A percentile compares a stretch with the other conserved stretches of the same genome.
Evolutionary conservation across 345 rosid genomes (phyloP).

Genomic region (Arabidopsis thaliana): TAIR10.1 NC_003075.7:6087501-6088000

Average conservation of each 20-base stretch:
- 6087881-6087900: slow-evolving; percentile 6
- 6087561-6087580: background rate
- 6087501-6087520: slow-evolving; percentile 77
- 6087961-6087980: background rate
- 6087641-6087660: background rate
- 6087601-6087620: background rate
- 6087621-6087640: background rate
- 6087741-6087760: slow-evolving; percentile 76
- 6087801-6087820: slow-evolving; percentile 27
- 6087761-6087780: slow-evolving; percentile 59
- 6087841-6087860: slow-evolving; percentile 11
- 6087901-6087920: slow-evolving; percentile 6
- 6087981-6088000: background rate
- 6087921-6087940: slow-evolving; percentile 19
- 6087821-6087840: slow-evolving; percentile 22
- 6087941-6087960: slow-evolving; percentile 25
- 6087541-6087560: slow-evolving; percentile 51
- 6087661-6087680: background rate
- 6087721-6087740: slow-evolving; percentile 80
- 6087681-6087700: background rate
- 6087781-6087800: slow-evolving; percentile 45
- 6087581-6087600: background rate
- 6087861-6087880: slow-evolving; percentile 6
- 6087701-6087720: slow-evolving; percentile 62
- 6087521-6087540: slow-evolving; percentile 92